Evolutionary conservation across 106 monocot genomes (phyloP).

Genomic region (Phalaenopsis aphrodite): DNA sequence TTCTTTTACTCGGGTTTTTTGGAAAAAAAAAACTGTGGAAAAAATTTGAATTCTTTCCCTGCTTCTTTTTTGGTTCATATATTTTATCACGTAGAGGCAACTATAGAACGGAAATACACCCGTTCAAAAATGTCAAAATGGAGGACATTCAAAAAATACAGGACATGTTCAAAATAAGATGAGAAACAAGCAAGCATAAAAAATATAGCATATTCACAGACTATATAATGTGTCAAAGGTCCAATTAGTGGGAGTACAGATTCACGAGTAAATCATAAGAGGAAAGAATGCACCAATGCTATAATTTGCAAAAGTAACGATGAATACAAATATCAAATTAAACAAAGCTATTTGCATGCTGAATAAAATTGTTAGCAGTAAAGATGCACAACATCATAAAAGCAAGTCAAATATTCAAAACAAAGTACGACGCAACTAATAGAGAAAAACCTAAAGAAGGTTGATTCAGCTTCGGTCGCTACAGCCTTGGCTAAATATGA

Average conservation of each 20-base stretch:
- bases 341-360: not conserved
- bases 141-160: not conserved
- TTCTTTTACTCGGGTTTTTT: not conserved
- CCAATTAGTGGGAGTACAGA: not conserved
- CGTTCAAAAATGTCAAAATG: not conserved
- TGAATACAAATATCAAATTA: not conserved
- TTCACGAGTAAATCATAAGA: not conserved
- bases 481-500: conserved; percentile 84
- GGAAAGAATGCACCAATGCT: not conserved
- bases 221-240: not conserved
- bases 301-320: not conserved
- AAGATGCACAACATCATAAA: not conserved
- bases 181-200: not conserved
- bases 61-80: not conserved
- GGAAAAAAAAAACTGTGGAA: not conserved
- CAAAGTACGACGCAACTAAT: not conserved
- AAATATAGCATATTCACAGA: not conserved
- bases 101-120: not conserved
- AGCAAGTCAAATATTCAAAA: not conserved
- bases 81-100: not conserved
- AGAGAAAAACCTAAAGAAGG: conserved; percentile 53
- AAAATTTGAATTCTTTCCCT: not conserved
- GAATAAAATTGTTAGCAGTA: not conserved
- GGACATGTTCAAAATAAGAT: not conserved
- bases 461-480: conserved; percentile 78